phyloP scores from a whole-genome alignment of 768 basidiomycete species.

The Dendrothele bispora region DNA sequence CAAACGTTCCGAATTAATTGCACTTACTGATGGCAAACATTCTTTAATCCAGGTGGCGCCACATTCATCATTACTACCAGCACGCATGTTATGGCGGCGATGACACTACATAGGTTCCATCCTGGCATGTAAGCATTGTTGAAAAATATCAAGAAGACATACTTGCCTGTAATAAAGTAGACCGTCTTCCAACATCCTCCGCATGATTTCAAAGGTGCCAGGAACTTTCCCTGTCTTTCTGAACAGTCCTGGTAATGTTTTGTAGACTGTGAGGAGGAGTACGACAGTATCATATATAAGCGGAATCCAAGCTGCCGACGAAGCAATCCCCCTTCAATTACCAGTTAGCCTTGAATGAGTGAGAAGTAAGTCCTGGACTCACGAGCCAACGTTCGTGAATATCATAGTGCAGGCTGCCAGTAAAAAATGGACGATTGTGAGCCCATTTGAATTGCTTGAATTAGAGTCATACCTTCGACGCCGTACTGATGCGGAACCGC shows the following conservation, averaged over 20 bases:
- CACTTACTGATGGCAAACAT: background rate
- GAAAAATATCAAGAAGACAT: background rate
- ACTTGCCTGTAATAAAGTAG: slow-evolving; percentile 2
- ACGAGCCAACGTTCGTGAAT: slow-evolving; percentile 1
- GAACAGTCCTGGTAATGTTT: background rate
- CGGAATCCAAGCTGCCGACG: slow-evolving; percentile 4
- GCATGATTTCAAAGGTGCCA: background rate
- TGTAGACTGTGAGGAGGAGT: background rate
- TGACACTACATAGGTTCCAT: background rate
- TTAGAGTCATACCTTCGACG: background rate
- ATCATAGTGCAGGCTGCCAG: slow-evolving; percentile 3
- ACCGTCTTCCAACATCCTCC: slow-evolving; percentile 1
- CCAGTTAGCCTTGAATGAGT: background rate
- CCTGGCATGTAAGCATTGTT: background rate
- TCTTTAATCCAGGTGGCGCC: slow-evolving; percentile 8
- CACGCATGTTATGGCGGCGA: background rate
- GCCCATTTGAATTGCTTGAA: background rate
- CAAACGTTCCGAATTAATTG: background rate
- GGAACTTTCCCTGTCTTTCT: background rate
- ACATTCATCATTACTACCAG: slow-evolving; percentile 2
- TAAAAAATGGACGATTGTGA: background rate
- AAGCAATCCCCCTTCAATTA: background rate
- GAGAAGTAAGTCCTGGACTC: background rate
- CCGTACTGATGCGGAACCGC: background rate
- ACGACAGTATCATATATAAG: slow-evolving; percentile 5